phyloP scores from a whole-genome alignment of 108 stramenopile species.

The Nitzschia sp. region DNA sequence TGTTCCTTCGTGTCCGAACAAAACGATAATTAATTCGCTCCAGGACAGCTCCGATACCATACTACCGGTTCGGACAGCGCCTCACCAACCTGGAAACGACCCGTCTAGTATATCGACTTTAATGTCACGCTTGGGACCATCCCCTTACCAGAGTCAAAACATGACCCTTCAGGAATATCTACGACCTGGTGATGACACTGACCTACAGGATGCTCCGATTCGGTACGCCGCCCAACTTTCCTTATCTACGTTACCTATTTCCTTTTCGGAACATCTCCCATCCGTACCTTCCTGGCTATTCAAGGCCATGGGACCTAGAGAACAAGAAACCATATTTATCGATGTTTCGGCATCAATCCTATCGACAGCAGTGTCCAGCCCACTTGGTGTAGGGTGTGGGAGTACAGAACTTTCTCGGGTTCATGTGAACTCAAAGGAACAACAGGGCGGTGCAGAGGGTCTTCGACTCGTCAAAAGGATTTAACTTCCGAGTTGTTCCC shows the following conservation, averaged over 20 bases:
- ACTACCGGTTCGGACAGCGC: not conserved
- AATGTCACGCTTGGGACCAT: not conserved
- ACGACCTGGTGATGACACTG: not conserved
- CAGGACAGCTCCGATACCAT: not conserved
- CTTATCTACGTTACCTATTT: not conserved
- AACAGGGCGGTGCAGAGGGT: no score
- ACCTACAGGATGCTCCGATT: not conserved
- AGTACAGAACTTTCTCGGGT: no score
- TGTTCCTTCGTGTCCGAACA: not conserved
- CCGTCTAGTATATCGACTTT: not conserved
- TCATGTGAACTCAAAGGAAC: no score
- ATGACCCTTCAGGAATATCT: slow-evolving; percentile 8
- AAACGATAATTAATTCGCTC: not conserved
- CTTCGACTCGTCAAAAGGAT: no score
- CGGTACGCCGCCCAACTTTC: slow-evolving; percentile 5
- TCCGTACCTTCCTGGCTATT: not conserved
- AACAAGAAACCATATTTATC: slow-evolving; percentile 3
- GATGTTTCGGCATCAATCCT: no score
- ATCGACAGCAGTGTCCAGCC: no score
- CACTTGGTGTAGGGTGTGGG: no score
- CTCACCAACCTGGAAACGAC: not conserved
- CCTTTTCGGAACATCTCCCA: not conserved
- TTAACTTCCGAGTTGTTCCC: no score
- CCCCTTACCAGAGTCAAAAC: slow-evolving; percentile 1
- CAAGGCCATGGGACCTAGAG: not conserved